Evolutionary conservation across 129 eudicot genomes (phyloP).

Genomic region (Cynara cardunculus): DNA sequence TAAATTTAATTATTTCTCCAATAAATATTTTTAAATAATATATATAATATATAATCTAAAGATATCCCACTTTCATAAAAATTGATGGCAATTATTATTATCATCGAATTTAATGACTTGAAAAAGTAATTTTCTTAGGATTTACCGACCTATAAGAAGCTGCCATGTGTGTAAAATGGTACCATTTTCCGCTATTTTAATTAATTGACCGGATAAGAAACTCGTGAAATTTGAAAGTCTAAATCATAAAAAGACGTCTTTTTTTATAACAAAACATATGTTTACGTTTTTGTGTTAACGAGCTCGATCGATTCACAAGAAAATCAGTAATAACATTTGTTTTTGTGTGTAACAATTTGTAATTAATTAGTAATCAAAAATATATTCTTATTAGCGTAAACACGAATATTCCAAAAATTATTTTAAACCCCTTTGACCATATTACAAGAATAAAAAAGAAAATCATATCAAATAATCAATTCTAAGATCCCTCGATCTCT

Average conservation of each 20-base stretch:
- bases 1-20: conserved; percentile 6
- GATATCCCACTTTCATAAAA: not conserved
- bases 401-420: not conserved
- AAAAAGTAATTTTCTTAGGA: not conserved
- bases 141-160: not conserved
- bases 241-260: no score
- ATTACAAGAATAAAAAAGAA: not conserved
- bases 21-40: not conserved
- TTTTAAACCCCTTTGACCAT: not conserved
- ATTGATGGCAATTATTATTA: conserved; percentile 10
- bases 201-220: not conserved
- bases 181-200: not conserved
- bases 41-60: not conserved
- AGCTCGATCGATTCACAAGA: not conserved
- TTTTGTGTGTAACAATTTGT: not conserved
- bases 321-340: not conserved
- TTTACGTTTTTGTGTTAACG: not conserved
- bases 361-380: not conserved
- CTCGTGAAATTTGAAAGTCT: no score
- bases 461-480: not conserved
- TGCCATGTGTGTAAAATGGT: not conserved
- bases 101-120: conserved; percentile 5
- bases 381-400: not conserved
- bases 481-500: not conserved
- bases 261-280: not conserved